Evolutionary conservation across 1,284 basidiomycete species (phyloP).

Genomic region (Pisolithus thermaeus): DNA sequence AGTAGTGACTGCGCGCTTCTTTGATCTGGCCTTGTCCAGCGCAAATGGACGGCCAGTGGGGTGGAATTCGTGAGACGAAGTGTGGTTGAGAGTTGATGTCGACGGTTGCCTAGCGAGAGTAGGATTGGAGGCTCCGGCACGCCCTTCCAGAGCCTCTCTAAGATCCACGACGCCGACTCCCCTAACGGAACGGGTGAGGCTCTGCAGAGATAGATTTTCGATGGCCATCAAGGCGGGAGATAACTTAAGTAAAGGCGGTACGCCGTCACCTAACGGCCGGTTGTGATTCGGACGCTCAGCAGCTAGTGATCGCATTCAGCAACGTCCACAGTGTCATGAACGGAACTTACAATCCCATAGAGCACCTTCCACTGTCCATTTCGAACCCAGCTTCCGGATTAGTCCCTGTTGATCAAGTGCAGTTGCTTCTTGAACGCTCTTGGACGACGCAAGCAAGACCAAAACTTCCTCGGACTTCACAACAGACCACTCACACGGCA

Average conservation of each 20-base stretch:
- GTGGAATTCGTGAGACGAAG: slow-evolving; percentile 43
- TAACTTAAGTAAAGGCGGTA: slow-evolving; percentile 69
- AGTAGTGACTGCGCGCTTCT: slow-evolving; percentile 43
- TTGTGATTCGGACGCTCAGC: slow-evolving; percentile 57
- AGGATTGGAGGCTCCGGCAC: slow-evolving; percentile 73
- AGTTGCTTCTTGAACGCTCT: slow-evolving; percentile 55
- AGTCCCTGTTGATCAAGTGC: slow-evolving; percentile 56
- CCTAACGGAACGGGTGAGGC: slow-evolving; percentile 65
- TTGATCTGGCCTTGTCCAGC: slow-evolving; percentile 49
- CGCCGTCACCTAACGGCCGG: slow-evolving; percentile 57
- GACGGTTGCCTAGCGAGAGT: slow-evolving; percentile 60
- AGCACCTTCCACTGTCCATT: slow-evolving; percentile 75
- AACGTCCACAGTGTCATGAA: slow-evolving; percentile 2
- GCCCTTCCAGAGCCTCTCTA: slow-evolving; percentile 79
- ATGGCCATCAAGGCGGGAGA: slow-evolving; percentile 83
- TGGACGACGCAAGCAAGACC: slow-evolving; percentile 43
- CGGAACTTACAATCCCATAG: slow-evolving; percentile 63
- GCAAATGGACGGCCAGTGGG: slow-evolving; percentile 38
- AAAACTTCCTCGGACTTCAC: slow-evolving; percentile 57
- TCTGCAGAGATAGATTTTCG: slow-evolving; percentile 80
- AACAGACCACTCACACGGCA: slow-evolving; percentile 21
- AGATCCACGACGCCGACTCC: slow-evolving; percentile 83
- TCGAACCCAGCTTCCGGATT: slow-evolving; percentile 43
- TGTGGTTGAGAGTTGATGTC: slow-evolving; percentile 68
- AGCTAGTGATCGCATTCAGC: slow-evolving; percentile 31